phyloP scores from a whole-genome alignment of 345 rosid species.

The Eucalyptus grandis region DNA sequence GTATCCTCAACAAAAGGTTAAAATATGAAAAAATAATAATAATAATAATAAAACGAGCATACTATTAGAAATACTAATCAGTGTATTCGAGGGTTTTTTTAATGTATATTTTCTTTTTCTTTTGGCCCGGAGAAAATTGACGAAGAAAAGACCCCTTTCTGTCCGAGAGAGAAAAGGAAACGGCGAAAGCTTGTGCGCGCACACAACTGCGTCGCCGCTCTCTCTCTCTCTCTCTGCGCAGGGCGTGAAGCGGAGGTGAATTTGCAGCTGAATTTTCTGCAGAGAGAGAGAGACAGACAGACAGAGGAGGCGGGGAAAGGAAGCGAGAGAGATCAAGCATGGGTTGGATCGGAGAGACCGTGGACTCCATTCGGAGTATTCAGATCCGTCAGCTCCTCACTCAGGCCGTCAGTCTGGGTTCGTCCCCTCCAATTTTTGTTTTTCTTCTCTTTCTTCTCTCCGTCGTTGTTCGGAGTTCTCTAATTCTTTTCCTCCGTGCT shows the following conservation, averaged over 20 bases:
- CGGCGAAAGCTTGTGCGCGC: background rate
- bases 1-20: background rate
- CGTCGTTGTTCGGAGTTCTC: background rate
- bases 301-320: background rate
- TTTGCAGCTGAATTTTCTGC: background rate
- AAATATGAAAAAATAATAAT: background rate
- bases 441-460: background rate
- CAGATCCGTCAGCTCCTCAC: conserved; percentile 84
- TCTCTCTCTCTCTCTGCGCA: background rate
- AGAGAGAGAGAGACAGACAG: background rate
- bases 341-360: conserved; percentile 75
- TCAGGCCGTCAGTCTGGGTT: conserved; percentile 79
- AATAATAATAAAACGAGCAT: background rate
- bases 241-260: background rate
- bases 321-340: conserved; percentile 1
- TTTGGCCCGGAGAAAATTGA: background rate
- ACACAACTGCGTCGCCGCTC: background rate
- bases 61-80: background rate
- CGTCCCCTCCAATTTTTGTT: background rate
- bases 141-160: background rate
- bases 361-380: conserved; percentile 65
- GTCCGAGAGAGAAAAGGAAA: background rate
- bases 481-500: background rate
- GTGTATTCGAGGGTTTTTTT: background rate
- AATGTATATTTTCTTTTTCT: background rate